Base-by-base conservation (phyloP, 2,329 filamentous ascomycete genomes). In the Clonostachys rosea region DNA sequence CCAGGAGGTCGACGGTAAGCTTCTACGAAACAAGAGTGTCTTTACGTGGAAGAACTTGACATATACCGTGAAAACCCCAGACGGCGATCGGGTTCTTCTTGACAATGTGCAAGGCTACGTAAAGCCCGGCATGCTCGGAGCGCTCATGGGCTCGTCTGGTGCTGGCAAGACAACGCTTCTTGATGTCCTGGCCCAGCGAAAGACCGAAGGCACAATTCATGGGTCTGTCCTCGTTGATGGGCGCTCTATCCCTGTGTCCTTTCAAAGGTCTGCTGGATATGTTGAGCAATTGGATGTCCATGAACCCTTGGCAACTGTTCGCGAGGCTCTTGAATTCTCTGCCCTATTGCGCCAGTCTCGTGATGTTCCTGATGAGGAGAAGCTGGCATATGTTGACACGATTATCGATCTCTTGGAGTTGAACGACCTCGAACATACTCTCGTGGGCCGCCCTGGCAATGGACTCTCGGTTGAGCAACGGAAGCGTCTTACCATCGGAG, bases 81-180 rank as follows among this genome's bases (percentile, higher is more conserved):
- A 66, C 1, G 79, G 79, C 6, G 70, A 89, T 76, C 81, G 86
- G 8, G 71, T 79, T 12, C 81, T 95, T 49, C 71, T 95, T 8
- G 83, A 94, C 52, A 78, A 92, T 48, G 86, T 95, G 2, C 82
- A 91, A 9, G 91, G 91, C 6, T 95, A 88, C 87, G 89, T 95
- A 48, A 91, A 91, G 63, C 91, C 91, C 0, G 91, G 91, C 34
- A 95, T 88, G 2, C 69, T 95, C 34, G 95, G 89, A 3, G 90
- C 89, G 3, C 73, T 95, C 7, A 84, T 84, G 80, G 81, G 84
- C 36, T 79, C 83, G 0, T 81, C 59, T 24, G 69, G 69, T 30
- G 69, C 69, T 0, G 69, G 69, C 0, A 73, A 73, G 53, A 73
- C 69, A 2, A 72, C 69, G 0, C 61, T 72, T 7, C 55, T 72